Base-by-base conservation (phyloP, 768 basidiomycete species). In the Exidia glandulosa region DNA sequence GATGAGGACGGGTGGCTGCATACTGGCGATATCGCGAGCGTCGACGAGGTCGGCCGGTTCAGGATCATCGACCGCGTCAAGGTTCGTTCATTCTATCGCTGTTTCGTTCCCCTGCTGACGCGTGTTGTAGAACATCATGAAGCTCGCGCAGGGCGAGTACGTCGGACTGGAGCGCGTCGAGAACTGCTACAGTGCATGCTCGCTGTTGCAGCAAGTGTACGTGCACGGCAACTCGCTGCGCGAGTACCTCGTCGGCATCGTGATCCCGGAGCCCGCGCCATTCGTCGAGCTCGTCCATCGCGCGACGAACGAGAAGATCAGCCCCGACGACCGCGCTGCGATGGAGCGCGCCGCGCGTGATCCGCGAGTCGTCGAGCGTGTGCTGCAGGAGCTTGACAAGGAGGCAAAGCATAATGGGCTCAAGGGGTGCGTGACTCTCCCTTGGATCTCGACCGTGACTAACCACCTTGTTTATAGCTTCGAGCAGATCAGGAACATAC, bases 81-180 rank as follows among this genome's bases (percentile, higher is more conserved):
- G 81, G 88, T 86, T 37, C 32, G 78, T 66, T 33, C 33, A 52
- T 25, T 23, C 33, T 31, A 27, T 55, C 25, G 59, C 33, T 23
- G 57, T 30, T 48, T 37, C 56, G 47, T 25, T 2, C 29, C 23
- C 55, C 13, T 33, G 59, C 25, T 32, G 56, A 31, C 37, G 27
- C 33, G 13, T 31, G 95, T 29, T 41, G 27, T 63, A 90, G 90
- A 99, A 99, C 73, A 93, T 99, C 70, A 91, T 97, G 88, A 99
- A 99, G 74, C 88, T 99, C 55, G 78, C 89, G 12, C 96, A 99
- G 73, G 96, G 95, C 62, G 96, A 99, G 75, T 99, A 98, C 69
- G 94, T 99, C 59, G 95, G 95, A 41, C 79, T 98, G 52, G 95
- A 99, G 75, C 96, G 94, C 75, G 80, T 96, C 57, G 94, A 97